These are phyloP conservation scores for Nothophaeocryptopus gaeumannii DNA, from an alignment of 2,329 filamentous ascomycete species.

Conservation along the genomic window DNA sequence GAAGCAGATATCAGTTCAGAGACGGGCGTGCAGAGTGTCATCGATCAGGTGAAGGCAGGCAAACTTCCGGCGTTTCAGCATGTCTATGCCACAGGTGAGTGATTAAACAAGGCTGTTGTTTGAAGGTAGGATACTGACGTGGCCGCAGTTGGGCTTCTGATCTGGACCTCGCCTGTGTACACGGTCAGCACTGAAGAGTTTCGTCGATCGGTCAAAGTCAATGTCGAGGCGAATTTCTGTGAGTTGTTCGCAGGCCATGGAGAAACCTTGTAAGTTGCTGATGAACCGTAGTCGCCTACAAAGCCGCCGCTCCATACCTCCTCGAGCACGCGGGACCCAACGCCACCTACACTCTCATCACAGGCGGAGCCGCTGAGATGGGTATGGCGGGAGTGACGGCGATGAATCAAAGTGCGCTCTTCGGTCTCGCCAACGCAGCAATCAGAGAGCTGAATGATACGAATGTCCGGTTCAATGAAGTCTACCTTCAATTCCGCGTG, in stretches of 20 bases:
- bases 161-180: constrained; percentile 23
- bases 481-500: constrained; percentile 34
- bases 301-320: constrained; percentile 34
- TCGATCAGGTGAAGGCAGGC: constrained; percentile 35
- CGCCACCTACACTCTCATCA: constrained; percentile 33
- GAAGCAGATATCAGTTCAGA: constrained; percentile 36
- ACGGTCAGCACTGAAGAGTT: constrained; percentile 25
- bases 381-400: constrained; percentile 21
- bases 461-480: constrained; percentile 42
- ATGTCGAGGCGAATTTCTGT: constrained; percentile 35
- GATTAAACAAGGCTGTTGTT: not conserved
- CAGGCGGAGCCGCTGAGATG: not conserved
- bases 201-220: constrained; percentile 21
- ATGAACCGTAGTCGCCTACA: constrained; percentile 7
- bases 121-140: constrained; percentile 25
- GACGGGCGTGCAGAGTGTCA: constrained; percentile 33
- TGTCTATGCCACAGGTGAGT: constrained; percentile 27
- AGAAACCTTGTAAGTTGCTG: not conserved
- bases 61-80: constrained; percentile 40
- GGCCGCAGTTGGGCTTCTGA: constrained; percentile 24
- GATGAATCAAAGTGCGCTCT: constrained; percentile 39
- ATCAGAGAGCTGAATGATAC: constrained; percentile 31
- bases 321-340: constrained; percentile 27
- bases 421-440: constrained; percentile 35
- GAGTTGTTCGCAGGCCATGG: not conserved